These are phyloP conservation scores for Colletotrichum tropicicola DNA, from an alignment of 2,329 filamentous ascomycete genomes.

Conservation along the genomic window DNA sequence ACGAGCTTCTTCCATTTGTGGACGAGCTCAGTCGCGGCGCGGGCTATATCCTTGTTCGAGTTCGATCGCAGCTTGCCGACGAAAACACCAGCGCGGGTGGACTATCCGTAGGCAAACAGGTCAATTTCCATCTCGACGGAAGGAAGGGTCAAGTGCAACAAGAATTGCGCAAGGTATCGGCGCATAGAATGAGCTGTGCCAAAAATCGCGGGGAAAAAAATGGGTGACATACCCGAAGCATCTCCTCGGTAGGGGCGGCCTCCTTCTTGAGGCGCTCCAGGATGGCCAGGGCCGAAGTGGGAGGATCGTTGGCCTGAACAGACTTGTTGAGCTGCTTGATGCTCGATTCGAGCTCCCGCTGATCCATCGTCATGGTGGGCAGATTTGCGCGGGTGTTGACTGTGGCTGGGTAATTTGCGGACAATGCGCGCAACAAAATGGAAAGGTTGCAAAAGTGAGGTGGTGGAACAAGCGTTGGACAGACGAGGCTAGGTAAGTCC, in stretches of 20 bases:
- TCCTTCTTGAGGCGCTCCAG: slow-evolving; percentile 83
- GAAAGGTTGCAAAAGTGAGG: not conserved
- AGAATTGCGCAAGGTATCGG: not conserved
- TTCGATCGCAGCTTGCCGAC: slow-evolving; percentile 85
- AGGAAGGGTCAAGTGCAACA: not conserved
- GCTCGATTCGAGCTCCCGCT: slow-evolving; percentile 80
- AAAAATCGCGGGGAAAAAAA: not conserved
- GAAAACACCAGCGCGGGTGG: slow-evolving; percentile 89
- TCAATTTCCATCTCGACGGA: slow-evolving; percentile 18
- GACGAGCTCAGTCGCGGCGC: slow-evolving; percentile 83
- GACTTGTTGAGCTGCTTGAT: slow-evolving; percentile 86
- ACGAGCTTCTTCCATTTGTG: slow-evolving; percentile 87
- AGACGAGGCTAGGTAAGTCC: slow-evolving; percentile 6
- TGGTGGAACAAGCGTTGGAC: slow-evolving; percentile 1
- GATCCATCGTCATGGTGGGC: slow-evolving; percentile 64
- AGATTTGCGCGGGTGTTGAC: not conserved
- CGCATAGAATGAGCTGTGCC: slow-evolving; percentile 3
- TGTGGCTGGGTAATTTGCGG: not conserved
- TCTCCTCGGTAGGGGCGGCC: slow-evolving; percentile 85
- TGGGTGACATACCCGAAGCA: slow-evolving; percentile 75
- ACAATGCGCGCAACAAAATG: not conserved
- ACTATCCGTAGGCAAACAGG: slow-evolving; percentile 47
- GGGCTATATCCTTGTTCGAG: slow-evolving; percentile 81
- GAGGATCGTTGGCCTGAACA: slow-evolving; percentile 76
- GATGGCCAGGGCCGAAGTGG: slow-evolving; percentile 76